phyloP scores from a whole-genome alignment of 805 yeast genomes.

The Starmerella bombicola region DNA sequence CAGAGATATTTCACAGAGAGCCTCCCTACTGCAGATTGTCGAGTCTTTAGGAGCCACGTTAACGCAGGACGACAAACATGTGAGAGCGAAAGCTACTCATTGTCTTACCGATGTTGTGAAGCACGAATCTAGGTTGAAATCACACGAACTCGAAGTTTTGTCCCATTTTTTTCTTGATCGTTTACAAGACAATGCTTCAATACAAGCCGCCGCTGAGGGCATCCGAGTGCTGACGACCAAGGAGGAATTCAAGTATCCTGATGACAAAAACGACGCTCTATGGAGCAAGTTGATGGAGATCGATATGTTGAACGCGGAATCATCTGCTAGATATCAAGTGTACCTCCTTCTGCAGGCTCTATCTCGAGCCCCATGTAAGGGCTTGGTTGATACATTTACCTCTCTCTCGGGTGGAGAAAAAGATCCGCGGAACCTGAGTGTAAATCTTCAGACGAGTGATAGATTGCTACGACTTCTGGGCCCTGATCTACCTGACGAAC shows the following conservation, averaged over 20 bases:
- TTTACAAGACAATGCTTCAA: slow-evolving; percentile 25
- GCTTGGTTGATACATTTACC: slow-evolving; percentile 45
- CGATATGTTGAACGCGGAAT: slow-evolving; percentile 13
- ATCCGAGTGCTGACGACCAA: slow-evolving; percentile 2
- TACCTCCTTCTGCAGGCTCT: slow-evolving; percentile 7
- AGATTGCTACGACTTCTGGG: slow-evolving; percentile 31
- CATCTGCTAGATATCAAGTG: slow-evolving; percentile 3
- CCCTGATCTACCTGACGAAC: slow-evolving; percentile 33
- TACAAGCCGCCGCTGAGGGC: slow-evolving; percentile 14
- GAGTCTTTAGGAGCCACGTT: slow-evolving; percentile 48
- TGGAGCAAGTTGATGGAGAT: slow-evolving; percentile 7
- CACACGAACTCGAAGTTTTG: slow-evolving; percentile 30
- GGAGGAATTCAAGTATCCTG: not conserved
- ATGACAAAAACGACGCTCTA: not conserved
- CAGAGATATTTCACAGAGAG: slow-evolving; percentile 3
- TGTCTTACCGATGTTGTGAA: slow-evolving; percentile 34
- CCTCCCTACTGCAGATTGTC: slow-evolving; percentile 31
- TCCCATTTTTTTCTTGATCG: slow-evolving; percentile 48
- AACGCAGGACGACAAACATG: slow-evolving; percentile 44
- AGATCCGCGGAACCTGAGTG: slow-evolving; percentile 76
- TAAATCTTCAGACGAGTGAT: slow-evolving; percentile 49
- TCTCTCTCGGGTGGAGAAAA: slow-evolving; percentile 76
- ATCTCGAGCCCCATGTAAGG: not conserved
- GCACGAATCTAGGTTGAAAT: slow-evolving; percentile 27
- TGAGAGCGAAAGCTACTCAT: slow-evolving; percentile 36